Evolutionary conservation across 306 rosid genomes (phyloP).

Genomic region (Canavalia gladiata): DNA sequence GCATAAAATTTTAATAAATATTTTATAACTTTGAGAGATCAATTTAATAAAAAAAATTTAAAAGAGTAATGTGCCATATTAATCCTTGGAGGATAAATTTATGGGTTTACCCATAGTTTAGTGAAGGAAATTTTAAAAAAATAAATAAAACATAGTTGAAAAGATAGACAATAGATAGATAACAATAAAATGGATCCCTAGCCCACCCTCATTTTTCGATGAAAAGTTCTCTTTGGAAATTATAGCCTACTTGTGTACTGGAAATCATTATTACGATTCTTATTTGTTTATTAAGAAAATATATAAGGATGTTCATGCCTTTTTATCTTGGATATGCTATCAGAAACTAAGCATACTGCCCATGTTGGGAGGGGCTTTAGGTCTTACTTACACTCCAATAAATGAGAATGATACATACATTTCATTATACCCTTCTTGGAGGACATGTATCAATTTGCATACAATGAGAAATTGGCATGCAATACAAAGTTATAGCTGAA

Average conservation of each 20-base stretch:
- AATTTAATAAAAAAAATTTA: background rate
- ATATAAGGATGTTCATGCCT: constrained; percentile 26
- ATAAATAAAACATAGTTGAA: background rate
- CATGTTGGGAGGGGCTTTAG: constrained; percentile 96
- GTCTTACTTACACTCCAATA: constrained; percentile 91
- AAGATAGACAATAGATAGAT: too few species aligned
- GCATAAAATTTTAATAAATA: background rate
- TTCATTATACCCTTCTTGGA: constrained; percentile 96
- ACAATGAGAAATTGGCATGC: constrained; percentile 95
- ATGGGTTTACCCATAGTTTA: background rate
- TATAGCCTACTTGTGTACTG: constrained; percentile 12
- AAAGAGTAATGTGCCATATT: background rate
- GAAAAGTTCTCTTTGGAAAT: background rate
- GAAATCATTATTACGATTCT: constrained; percentile 26
- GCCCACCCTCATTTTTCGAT: constrained; percentile 5
- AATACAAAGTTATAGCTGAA: constrained; percentile 98
- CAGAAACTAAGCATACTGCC: constrained; percentile 99
- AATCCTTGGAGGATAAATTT: background rate
- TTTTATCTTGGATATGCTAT: constrained; percentile 42
- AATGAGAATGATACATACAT: constrained; percentile 92
- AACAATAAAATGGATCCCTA: background rate
- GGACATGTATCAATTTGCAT: constrained; percentile 97
- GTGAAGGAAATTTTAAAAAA: background rate
- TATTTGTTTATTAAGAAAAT: constrained; percentile 9
- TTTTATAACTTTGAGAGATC: background rate